phyloP scores from a whole-genome alignment of 108 stramenopile species.

The Cylindrotheca closterium region DNA sequence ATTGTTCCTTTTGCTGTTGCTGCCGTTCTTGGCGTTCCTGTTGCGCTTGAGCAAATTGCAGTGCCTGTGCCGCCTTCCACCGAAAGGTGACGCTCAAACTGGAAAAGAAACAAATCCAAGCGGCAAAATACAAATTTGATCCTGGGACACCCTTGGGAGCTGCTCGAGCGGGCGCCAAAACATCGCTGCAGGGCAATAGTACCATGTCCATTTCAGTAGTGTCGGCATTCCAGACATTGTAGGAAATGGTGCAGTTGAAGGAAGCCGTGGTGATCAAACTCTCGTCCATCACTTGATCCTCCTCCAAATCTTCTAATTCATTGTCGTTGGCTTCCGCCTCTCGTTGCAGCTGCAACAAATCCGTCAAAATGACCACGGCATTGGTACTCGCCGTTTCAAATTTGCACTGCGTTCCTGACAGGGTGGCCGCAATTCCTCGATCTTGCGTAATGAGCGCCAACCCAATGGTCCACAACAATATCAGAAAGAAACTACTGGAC shows the following conservation, averaged over 20 bases:
- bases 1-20: background rate
- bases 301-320: background rate
- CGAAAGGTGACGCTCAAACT: slow-evolving; percentile 50
- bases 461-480: slow-evolving; percentile 37
- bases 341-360: background rate
- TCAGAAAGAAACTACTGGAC: slow-evolving; percentile 20
- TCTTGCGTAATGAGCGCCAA: slow-evolving; percentile 42
- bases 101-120: slow-evolving; percentile 52
- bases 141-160: slow-evolving; percentile 36
- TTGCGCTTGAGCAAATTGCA: slow-evolving; percentile 68
- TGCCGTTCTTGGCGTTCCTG: slow-evolving; percentile 21
- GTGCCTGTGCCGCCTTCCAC: slow-evolving; percentile 75
- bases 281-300: background rate
- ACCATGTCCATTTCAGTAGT: background rate
- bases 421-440: slow-evolving; percentile 35
- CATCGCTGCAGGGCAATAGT: slow-evolving; percentile 11
- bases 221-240: background rate
- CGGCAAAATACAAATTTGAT: slow-evolving; percentile 58
- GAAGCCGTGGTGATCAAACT: background rate
- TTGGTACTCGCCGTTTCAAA: background rate
- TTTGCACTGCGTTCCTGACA: slow-evolving; percentile 20
- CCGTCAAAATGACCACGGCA: background rate
- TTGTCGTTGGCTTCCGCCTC: background rate
- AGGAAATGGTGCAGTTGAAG: background rate
- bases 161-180: background rate